Percentiles rank a stretch among this genome's conserved stretches.
phyloP scores from a whole-genome alignment of 2,329 filamentous ascomycete genomes.

The Nannizziopsis arthrosporioides region DNA sequence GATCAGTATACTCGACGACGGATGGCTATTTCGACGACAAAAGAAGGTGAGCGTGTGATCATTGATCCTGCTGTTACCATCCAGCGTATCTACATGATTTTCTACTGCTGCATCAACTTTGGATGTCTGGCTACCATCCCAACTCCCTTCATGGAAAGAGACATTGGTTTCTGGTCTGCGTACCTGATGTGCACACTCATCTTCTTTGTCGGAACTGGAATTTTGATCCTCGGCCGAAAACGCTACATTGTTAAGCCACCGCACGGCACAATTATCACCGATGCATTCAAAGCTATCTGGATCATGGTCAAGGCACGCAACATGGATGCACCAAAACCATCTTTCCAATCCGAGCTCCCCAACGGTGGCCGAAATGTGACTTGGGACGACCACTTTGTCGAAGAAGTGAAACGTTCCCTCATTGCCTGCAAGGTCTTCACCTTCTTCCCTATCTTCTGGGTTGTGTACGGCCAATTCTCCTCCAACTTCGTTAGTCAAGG shows the following conservation, averaged over 20 bases:
- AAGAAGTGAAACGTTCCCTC: conserved; percentile 55
- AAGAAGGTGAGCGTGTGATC: conserved; percentile 45
- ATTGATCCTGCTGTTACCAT: conserved; percentile 55
- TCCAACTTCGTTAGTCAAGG: conserved; percentile 56
- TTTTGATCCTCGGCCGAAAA: conserved; percentile 39
- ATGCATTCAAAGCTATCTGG: conserved; percentile 51
- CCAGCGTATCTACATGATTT: conserved; percentile 60
- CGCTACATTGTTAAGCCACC: conserved; percentile 39
- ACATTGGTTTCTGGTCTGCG: conserved; percentile 54
- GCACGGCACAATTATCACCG: conserved; percentile 52
- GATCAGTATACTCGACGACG: conserved; percentile 52
- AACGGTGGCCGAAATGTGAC: conserved; percentile 31
- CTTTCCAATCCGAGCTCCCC: conserved; percentile 46
- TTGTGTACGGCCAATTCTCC: conserved; percentile 56
- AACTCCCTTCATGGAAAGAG: conserved; percentile 55
- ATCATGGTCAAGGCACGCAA: conserved; percentile 43
- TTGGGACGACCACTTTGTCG: conserved; percentile 60
- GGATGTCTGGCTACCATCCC: conserved; percentile 55
- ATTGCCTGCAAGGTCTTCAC: conserved; percentile 59
- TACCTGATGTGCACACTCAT: conserved; percentile 51
- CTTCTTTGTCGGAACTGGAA: conserved; percentile 50
- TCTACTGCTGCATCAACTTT: conserved; percentile 61
- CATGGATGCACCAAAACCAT: conserved; percentile 54
- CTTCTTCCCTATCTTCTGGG: conserved; percentile 58
- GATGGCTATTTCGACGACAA: conserved; percentile 36